Conservation (phyloP, 345 rosid genomes). For the Stellera chamaejasme region DNA sequence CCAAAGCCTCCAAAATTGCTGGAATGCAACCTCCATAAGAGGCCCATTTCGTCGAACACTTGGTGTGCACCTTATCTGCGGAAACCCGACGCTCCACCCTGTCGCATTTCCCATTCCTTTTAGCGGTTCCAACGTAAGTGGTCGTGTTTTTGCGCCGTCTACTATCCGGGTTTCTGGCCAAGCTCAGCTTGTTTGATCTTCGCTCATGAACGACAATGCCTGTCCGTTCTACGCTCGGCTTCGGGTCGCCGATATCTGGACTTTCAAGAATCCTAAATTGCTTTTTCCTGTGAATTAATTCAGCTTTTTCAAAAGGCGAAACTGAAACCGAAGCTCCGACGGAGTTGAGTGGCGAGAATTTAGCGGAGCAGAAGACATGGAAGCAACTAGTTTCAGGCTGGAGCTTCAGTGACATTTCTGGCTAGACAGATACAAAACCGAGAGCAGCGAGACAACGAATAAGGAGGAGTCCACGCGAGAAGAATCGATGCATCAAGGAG, state of each 20-base stretch:
- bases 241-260: slow-evolving; percentile 19
- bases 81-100: slow-evolving; percentile 3
- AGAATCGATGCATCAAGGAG: too few species aligned
- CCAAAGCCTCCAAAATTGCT: slow-evolving; percentile 60
- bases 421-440: not conserved
- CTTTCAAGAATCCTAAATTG: slow-evolving; percentile 24
- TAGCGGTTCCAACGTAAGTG: slow-evolving; percentile 12
- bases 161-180: slow-evolving; percentile 28
- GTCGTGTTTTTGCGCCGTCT: slow-evolving; percentile 8
- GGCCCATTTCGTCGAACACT: slow-evolving; percentile 73
- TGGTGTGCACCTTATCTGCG: slow-evolving; percentile 36
- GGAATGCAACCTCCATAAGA: slow-evolving; percentile 67
- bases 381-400: slow-evolving; percentile 43
- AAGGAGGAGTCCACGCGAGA: too few species aligned
- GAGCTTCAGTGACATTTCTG: slow-evolving; percentile 46
- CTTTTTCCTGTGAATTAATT: slow-evolving; percentile 21
- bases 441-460: too few species aligned
- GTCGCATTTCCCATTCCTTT: slow-evolving; percentile 8
- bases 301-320: slow-evolving; percentile 30
- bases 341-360: slow-evolving; percentile 26
- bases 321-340: slow-evolving; percentile 23
- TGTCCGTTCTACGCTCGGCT: slow-evolving; percentile 12
- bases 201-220: slow-evolving; percentile 20
- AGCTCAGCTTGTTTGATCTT: slow-evolving; percentile 16
- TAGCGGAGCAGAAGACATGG: slow-evolving; percentile 31